phyloP scores from a whole-genome alignment of 345 rosid species.

The Rhizophora apiculata region DNA sequence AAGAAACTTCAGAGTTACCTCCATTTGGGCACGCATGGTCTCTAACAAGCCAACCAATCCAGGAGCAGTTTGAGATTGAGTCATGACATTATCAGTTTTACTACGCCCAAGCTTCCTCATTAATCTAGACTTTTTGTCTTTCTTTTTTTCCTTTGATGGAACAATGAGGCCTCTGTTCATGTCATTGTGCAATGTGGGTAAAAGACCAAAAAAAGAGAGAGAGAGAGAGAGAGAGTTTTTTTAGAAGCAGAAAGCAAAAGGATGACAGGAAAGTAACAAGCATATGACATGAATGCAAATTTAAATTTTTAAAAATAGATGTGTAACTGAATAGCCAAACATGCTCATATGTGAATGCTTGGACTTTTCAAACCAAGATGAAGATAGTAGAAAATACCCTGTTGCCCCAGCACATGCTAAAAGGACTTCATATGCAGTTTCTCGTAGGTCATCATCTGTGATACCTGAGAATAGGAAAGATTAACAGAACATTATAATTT shows the following conservation, averaged over 20 bases:
- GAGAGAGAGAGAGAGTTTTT: too few species aligned
- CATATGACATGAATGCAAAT: not conserved
- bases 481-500: not conserved
- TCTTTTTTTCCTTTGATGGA: constrained; percentile 86
- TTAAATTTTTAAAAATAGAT: not conserved
- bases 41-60: constrained; percentile 84
- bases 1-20: constrained; percentile 44
- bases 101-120: constrained; percentile 92
- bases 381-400: constrained; percentile 49
- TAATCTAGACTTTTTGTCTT: constrained; percentile 77
- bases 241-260: constrained; percentile 6
- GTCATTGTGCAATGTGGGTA: not conserved
- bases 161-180: constrained; percentile 78
- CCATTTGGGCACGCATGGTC: constrained; percentile 91
- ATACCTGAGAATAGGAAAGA: constrained; percentile 51
- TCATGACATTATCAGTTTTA: constrained; percentile 53
- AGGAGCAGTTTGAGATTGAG: constrained; percentile 59
- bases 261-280: constrained; percentile 8
- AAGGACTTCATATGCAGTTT: constrained; percentile 89
- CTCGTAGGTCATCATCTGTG: constrained; percentile 89
- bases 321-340: too few species aligned
- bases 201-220: constrained; percentile 15
- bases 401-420: constrained; percentile 97
- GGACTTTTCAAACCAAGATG: not conserved
- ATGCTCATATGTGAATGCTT: not conserved